Evolutionary conservation across 129 eudicot genomes (phyloP).

Genomic region (Ambrosia artemisiifolia): DNA sequence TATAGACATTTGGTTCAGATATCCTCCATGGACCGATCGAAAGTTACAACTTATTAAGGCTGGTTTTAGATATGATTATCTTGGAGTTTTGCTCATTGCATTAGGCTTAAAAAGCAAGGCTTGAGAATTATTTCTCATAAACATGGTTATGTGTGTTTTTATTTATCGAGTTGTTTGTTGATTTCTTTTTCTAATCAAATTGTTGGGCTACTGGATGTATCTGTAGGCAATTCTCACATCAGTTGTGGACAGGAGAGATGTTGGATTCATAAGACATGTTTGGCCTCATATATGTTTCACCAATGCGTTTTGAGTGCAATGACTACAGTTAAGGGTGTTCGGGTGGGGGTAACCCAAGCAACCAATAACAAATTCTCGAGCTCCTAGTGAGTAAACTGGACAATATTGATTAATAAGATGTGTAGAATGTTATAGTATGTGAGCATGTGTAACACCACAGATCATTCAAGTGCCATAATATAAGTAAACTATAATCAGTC

Average conservation of each 20-base stretch:
- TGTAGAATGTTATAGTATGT: too few species aligned
- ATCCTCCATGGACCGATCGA: slow-evolving; percentile 72
- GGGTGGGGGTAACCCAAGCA: too few species aligned
- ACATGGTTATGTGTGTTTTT: not conserved
- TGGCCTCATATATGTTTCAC: too few species aligned
- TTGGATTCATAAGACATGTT: too few species aligned
- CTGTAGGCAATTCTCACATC: not conserved
- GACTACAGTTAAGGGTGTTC: too few species aligned
- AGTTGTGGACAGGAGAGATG: too few species aligned
- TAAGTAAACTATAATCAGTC: slow-evolving; percentile 32
- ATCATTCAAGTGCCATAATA: not conserved
- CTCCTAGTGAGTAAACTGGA: too few species aligned
- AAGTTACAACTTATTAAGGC: slow-evolving; percentile 58
- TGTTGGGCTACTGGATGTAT: not conserved
- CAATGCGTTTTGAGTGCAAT: too few species aligned
- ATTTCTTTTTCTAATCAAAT: slow-evolving; percentile 1
- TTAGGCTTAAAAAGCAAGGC: slow-evolving; percentile 62
- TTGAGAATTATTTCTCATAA: not conserved
- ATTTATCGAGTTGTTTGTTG: not conserved
- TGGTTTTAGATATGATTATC: slow-evolving; percentile 57
- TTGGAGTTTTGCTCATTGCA: slow-evolving; percentile 42
- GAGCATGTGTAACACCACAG: not conserved
- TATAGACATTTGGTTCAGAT: slow-evolving; percentile 80
- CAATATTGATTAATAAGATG: too few species aligned
- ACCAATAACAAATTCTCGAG: too few species aligned